These are phyloP conservation scores for Beauveria sp. DNA, from an alignment of 2,329 filamentous ascomycete genomes.

Conservation along the genomic window DNA sequence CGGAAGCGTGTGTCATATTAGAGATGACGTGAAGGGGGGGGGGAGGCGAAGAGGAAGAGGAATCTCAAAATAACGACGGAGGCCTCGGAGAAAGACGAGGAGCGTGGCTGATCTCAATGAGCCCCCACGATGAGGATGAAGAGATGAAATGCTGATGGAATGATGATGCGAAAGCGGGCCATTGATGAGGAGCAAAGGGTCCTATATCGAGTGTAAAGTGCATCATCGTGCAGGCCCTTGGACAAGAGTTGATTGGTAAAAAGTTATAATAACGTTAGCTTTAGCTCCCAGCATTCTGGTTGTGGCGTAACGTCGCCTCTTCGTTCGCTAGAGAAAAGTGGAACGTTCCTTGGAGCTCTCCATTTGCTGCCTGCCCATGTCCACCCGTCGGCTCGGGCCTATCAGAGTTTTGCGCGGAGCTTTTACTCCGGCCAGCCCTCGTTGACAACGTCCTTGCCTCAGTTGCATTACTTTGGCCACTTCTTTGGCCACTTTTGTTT, in stretches of 20 bases:
- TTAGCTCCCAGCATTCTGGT: too few relatives aligned
- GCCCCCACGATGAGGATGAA: background rate
- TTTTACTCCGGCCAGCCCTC: slow-evolving; percentile 8
- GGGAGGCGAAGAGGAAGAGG: too few relatives aligned
- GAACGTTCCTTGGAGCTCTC: slow-evolving; percentile 1
- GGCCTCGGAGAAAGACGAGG: background rate
- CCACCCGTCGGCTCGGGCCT: background rate
- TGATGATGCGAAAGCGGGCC: background rate
- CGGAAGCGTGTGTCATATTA: too few relatives aligned
- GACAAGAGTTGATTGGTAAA: too few relatives aligned
- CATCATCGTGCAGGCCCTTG: too few relatives aligned
- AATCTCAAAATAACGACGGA: too few relatives aligned
- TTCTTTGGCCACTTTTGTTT: background rate
- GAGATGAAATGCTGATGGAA: too few relatives aligned
- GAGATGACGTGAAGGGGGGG: too few relatives aligned
- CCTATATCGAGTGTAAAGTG: background rate
- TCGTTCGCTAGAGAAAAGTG: background rate
- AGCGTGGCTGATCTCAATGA: background rate
- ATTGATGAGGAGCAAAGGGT: background rate
- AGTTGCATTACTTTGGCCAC: background rate
- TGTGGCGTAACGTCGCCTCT: too few relatives aligned
- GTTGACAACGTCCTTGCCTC: background rate
- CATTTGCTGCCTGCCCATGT: background rate
- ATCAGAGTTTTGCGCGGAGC: slow-evolving; percentile 7
- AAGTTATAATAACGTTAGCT: too few relatives aligned